Conservation (phyloP, 2,329 filamentous ascomycete genomes). For the Alternaria gaisen region DNA sequence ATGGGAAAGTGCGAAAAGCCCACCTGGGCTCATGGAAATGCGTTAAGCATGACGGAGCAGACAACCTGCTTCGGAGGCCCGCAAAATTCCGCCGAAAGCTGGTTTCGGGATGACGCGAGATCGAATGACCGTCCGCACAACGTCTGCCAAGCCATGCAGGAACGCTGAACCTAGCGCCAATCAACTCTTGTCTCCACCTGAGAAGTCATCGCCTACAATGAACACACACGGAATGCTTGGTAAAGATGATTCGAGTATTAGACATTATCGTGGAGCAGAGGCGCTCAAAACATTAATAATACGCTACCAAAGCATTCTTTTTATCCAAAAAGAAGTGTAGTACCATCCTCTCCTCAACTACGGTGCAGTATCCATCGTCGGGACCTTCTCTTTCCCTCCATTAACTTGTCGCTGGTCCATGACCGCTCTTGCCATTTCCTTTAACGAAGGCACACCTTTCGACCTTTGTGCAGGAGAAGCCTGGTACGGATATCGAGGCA, state of each 20-base stretch:
- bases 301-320: no score
- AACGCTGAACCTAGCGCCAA: slow-evolving; percentile 14
- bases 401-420: neutral
- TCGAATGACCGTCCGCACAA: slow-evolving; percentile 22
- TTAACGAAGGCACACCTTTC: neutral
- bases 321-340: neutral
- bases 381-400: neutral
- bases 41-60: slow-evolving; percentile 40
- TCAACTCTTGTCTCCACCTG: neutral
- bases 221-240: no score
- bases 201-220: no score
- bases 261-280: no score
- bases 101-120: slow-evolving; percentile 28
- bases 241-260: no score
- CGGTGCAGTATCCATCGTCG: neutral
- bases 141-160: slow-evolving; percentile 36
- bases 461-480: neutral
- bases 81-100: slow-evolving; percentile 26
- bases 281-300: no score
- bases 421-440: neutral
- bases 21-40: slow-evolving; percentile 34
- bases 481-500: neutral
- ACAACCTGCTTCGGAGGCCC: slow-evolving; percentile 18
- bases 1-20: slow-evolving; percentile 19
- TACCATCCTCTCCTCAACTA: neutral